Evolutionary conservation across 2,329 filamentous ascomycete genomes (phyloP), one percentile per base, ranked within the genome.

Genomic region (Pseudonectria buxi): DNA sequence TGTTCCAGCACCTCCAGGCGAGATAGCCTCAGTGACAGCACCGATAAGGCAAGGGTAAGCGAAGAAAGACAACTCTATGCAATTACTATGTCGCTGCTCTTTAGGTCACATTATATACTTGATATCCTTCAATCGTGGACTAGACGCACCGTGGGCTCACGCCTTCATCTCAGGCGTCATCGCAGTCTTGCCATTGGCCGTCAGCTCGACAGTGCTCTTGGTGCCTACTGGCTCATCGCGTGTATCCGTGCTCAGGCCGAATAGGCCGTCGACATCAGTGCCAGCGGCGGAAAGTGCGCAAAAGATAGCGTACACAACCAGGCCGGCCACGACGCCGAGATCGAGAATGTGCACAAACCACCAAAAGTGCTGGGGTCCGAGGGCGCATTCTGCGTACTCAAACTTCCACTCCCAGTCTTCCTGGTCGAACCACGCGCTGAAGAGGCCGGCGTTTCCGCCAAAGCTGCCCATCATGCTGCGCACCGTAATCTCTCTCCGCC

Each of bases 391-490:
- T 7, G 68, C 69, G 49, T 92, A 92, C 49, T 90, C 86, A 47
- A 85, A 85, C 45, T 72, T 72, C 92, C 92, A 98, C 57, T 84
- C 77, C 69, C 77, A 81, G 1, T 62, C 60, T 3, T 71, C 67
- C 37, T 74, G 61, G 57, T 96, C 86, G 55, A 90, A 96, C 90
- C 90, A 98, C 1, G 85, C 73, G 43, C 84, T 92, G 27, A 98
- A 63, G 28, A 98, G 68, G 0, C 88, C 92, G 0, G 88, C 87
- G 56, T 95, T 92, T 14, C 92, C 92, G n/a, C 79, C 82, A 61
- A 84, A 98, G 37, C 86, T 85, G 37, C 92, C 92, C 92, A 98
- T 98, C 88, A 98, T 96, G 60, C 87, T 95, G 40, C 89, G 80
- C 3, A 98, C 84, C 0, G 92, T 98, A 45, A 96, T 78, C 62